These are phyloP conservation scores for Schizosaccharomyces japonicus DNA, from an alignment of 805 yeast species.

Conservation along the genomic window DNA sequence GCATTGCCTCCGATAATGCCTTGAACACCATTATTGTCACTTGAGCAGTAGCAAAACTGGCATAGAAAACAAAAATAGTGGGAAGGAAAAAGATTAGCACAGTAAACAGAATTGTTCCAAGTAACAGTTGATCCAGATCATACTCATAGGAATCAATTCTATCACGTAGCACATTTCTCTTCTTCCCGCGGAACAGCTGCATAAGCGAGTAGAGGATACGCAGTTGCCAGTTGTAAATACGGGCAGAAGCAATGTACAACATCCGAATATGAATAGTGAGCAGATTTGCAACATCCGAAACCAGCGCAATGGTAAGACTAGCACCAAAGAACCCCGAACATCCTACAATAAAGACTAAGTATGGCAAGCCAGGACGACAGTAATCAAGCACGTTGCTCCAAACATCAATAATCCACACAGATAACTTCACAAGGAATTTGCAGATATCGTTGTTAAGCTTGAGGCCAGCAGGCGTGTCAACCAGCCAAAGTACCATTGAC, in stretches of 20 bases:
- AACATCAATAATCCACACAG: conserved; percentile 59
- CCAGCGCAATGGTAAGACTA: conserved; percentile 41
- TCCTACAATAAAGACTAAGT: conserved; percentile 17
- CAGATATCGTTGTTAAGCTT: conserved; percentile 75
- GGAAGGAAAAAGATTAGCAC: conserved; percentile 59
- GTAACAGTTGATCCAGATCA: conserved; percentile 60
- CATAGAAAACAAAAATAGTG: conserved; percentile 65
- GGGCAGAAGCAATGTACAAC: conserved; percentile 57
- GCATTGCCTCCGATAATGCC: conserved; percentile 31
- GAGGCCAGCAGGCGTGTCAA: conserved; percentile 80
- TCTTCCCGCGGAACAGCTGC: conserved; percentile 71
- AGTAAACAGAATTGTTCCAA: conserved; percentile 76
- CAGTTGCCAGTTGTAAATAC: conserved; percentile 54
- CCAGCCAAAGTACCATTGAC: conserved; percentile 30
- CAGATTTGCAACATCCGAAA: conserved; percentile 39
- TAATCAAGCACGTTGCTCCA: conserved; percentile 22
- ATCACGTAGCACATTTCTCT: conserved; percentile 57
- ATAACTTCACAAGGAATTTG: conserved; percentile 60
- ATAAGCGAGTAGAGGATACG: conserved; percentile 46
- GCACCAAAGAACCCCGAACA: conserved; percentile 32
- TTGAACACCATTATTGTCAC: conserved; percentile 25
- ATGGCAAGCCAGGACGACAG: conserved; percentile 16
- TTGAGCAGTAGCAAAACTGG: conserved; percentile 41
- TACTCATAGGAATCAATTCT: conserved; percentile 71
- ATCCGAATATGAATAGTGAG: conserved; percentile 49